phyloP scores from a whole-genome alignment of 176 grass and related monocot species.

The Phragmites australis region DNA sequence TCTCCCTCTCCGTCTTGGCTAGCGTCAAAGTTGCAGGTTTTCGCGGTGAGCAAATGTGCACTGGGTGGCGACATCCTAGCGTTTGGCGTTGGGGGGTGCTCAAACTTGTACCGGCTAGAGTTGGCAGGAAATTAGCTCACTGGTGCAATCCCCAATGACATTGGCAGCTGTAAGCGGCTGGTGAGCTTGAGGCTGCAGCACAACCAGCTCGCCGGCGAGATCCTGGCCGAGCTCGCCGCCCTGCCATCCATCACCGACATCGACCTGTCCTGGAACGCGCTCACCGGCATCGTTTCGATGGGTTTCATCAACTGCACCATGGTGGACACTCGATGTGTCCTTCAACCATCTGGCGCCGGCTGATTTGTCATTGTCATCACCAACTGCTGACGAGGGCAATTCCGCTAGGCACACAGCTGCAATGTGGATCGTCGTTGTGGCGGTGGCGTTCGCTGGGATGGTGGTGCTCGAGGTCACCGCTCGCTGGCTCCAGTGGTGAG shows the following conservation, averaged over 20 bases:
- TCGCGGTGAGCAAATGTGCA: slow-evolving; percentile 56
- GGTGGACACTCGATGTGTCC: slow-evolving; percentile 85
- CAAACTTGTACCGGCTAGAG: slow-evolving; percentile 77
- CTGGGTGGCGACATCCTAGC: slow-evolving; percentile 53
- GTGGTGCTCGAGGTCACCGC: slow-evolving; percentile 61
- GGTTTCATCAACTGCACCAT: slow-evolving; percentile 76
- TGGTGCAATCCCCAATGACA: slow-evolving; percentile 62
- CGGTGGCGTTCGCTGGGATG: slow-evolving; percentile 64
- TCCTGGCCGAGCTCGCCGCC: slow-evolving; percentile 56
- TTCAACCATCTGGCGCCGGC: slow-evolving; percentile 57
- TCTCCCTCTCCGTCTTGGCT: too few species aligned
- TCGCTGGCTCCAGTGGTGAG: slow-evolving; percentile 54
- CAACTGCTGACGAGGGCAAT: background rate
- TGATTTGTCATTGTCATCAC: background rate
- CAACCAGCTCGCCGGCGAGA: slow-evolving; percentile 63
- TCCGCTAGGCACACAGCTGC: slow-evolving; percentile 22
- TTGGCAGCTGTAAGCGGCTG: slow-evolving; percentile 55
- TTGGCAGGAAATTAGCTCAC: slow-evolving; percentile 60
- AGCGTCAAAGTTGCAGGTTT: slow-evolving; percentile 62
- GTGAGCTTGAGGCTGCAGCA: slow-evolving; percentile 74
- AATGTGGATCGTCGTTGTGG: slow-evolving; percentile 63
- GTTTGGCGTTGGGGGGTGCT: slow-evolving; percentile 60
- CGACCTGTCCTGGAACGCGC: slow-evolving; percentile 77
- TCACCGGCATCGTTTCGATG: slow-evolving; percentile 62
- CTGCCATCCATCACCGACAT: slow-evolving; percentile 89